phyloP scores from a whole-genome alignment of 495 filamentous ascomycete species.

The Talaromyces borbonicus region DNA sequence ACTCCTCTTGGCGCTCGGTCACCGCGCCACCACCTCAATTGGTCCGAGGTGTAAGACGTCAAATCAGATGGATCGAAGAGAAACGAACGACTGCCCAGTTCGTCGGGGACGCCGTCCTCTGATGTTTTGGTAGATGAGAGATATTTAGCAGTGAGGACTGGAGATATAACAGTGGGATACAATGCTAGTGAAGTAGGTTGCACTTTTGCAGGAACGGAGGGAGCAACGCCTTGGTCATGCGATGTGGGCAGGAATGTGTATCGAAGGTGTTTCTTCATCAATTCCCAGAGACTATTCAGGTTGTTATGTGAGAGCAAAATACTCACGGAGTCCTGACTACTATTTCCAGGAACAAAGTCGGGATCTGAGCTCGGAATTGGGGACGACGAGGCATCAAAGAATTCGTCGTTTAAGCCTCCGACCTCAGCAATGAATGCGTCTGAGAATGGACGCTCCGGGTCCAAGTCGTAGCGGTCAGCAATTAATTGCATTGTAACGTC shows the following conservation, averaged over 20 bases:
- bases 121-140: slow-evolving; percentile 24
- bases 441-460: slow-evolving; percentile 55
- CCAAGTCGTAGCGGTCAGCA: slow-evolving; percentile 58
- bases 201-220: slow-evolving; percentile 41
- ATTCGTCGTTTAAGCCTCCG: slow-evolving; percentile 53
- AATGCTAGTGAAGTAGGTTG: slow-evolving; percentile 45
- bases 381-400: slow-evolving; percentile 29
- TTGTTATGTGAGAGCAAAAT: slow-evolving; percentile 51
- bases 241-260: slow-evolving; percentile 50
- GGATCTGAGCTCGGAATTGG: slow-evolving; percentile 19
- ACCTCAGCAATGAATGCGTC: slow-evolving; percentile 76
- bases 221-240: slow-evolving; percentile 14
- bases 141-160: slow-evolving; percentile 36
- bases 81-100: slow-evolving; percentile 59
- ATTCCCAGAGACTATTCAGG: slow-evolving; percentile 49
- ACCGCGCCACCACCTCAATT: slow-evolving; percentile 84
- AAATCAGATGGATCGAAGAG: slow-evolving; percentile 54
- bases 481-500: slow-evolving; percentile 56
- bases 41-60: slow-evolving; percentile 52
- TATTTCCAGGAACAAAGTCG: slow-evolving; percentile 22
- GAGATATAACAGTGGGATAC: slow-evolving; percentile 39
- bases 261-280: slow-evolving; percentile 58
- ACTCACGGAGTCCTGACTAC: slow-evolving; percentile 40
- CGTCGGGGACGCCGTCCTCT: slow-evolving; percentile 21
- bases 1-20: slow-evolving; percentile 70